phyloP scores from a whole-genome alignment of 805 yeast genomes.

The Barnettozyma sucrosica region DNA sequence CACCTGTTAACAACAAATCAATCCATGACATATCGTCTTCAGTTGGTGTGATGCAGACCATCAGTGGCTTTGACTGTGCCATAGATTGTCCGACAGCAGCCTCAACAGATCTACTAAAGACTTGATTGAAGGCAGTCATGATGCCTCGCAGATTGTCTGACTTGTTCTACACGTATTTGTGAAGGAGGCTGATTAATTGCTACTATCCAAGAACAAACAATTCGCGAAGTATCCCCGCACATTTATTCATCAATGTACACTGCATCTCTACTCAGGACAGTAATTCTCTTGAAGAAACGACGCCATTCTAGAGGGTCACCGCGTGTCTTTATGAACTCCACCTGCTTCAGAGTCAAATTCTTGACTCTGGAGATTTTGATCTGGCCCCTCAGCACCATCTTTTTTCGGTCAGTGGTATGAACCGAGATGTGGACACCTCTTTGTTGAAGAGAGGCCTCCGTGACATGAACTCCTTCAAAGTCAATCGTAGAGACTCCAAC shows the following conservation, averaged over 20 bases:
- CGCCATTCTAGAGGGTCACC: conserved; percentile 79
- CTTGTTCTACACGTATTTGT: no score
- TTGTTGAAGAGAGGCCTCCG: conserved; percentile 7
- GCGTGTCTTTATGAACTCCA: conserved; percentile 48
- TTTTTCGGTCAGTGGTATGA: conserved; percentile 40
- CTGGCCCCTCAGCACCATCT: conserved; percentile 40
- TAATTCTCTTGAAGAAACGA: conserved; percentile 51
- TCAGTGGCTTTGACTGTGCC: conserved; percentile 30
- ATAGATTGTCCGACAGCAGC: conserved; percentile 38
- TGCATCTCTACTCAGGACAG: conserved; percentile 51
- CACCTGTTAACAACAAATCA: conserved; percentile 14
- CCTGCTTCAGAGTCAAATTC: conserved; percentile 36
- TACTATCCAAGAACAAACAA: background rate
- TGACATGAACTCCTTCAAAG: conserved; percentile 12
- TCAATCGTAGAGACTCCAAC: conserved; percentile 32
- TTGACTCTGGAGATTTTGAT: conserved; percentile 38
- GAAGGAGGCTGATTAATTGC: background rate
- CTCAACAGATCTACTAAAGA: conserved; percentile 27
- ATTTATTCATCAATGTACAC: conserved; percentile 36
- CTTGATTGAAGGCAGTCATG: conserved; percentile 13
- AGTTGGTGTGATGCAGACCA: conserved; percentile 33
- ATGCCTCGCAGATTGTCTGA: background rate
- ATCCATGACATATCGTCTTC: conserved; percentile 21
- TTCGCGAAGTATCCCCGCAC: background rate
- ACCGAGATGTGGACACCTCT: conserved; percentile 21